Conservation (phyloP, 345 rosid genomes). For the Acer campestre region DNA sequence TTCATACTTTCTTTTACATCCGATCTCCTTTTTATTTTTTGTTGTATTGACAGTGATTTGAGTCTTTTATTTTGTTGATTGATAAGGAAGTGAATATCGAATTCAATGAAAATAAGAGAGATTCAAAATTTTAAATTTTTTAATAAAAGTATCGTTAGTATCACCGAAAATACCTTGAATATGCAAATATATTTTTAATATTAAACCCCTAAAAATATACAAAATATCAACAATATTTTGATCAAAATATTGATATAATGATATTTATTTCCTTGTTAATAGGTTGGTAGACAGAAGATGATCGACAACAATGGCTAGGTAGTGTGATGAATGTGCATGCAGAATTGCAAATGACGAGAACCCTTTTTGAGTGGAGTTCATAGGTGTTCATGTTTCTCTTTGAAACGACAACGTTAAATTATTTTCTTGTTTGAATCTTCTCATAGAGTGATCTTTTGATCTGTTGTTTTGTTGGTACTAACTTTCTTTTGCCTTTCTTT, state of each 20-base stretch:
- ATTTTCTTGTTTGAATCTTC: conserved; percentile 7
- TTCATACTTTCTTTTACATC: neutral
- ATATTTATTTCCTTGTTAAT: no score
- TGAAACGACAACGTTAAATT: conserved; percentile 17
- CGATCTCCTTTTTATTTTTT: neutral
- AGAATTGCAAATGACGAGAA: neutral
- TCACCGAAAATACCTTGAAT: no score
- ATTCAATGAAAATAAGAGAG: no score
- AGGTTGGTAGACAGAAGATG: neutral
- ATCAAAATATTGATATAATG: no score
- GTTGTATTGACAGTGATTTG: neutral
- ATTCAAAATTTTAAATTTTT: no score
- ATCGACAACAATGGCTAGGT: neutral
- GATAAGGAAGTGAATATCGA: no score
- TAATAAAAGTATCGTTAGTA: no score
- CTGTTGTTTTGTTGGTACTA: neutral
- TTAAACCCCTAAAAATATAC: no score
- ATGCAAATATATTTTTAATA: no score
- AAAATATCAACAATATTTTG: no score
- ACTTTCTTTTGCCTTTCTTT: neutral
- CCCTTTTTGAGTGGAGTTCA: conserved; percentile 8
- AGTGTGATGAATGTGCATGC: conserved; percentile 10
- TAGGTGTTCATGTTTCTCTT: conserved; percentile 6
- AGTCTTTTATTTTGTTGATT: neutral
- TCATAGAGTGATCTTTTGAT: neutral